phyloP scores from a whole-genome alignment of 2,329 filamentous ascomycete genomes.

The Dothidotthia symphoricarpi region DNA sequence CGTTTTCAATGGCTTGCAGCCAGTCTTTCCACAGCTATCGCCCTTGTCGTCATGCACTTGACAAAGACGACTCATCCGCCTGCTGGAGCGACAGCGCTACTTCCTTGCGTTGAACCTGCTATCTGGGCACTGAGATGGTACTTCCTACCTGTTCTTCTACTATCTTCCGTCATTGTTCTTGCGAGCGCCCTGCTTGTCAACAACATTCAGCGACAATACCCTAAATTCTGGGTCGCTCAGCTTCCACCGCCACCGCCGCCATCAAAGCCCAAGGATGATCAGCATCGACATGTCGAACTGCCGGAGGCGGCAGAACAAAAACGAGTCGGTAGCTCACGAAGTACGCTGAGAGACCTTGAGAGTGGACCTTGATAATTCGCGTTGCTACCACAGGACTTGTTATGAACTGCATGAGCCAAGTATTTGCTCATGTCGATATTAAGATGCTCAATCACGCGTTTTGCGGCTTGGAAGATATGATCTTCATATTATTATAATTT shows the following conservation, averaged over 20 bases:
- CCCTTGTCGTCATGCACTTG: conserved; percentile 48
- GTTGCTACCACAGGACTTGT: no score
- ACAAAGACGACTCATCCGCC: conserved; percentile 51
- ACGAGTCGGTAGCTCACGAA: conserved; percentile 9
- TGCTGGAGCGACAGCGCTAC: conserved; percentile 48
- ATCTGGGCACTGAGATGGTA: conserved; percentile 46
- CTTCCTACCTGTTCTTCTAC: conserved; percentile 44
- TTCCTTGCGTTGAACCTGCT: conserved; percentile 42
- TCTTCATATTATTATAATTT: no score
- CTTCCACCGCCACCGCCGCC: conserved; percentile 23
- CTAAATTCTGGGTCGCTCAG: conserved; percentile 48
- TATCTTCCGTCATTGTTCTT: conserved; percentile 44
- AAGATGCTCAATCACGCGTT: no score
- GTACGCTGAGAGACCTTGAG: conserved; percentile 18
- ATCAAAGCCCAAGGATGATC: conserved; percentile 7
- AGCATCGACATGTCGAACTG: conserved; percentile 5
- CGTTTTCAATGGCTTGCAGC: conserved; percentile 46
- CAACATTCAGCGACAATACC: conserved; percentile 48
- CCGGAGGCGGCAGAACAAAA: conserved; percentile 10
- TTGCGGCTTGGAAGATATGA: no score
- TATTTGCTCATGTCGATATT: no score
- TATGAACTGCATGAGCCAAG: no score
- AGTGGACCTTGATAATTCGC: conserved; percentile 8
- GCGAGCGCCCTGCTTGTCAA: conserved; percentile 45
- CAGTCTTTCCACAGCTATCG: conserved; percentile 44